Conservation (phyloP, 345 rosid species). For the Gossypium sturtianum region DNA sequence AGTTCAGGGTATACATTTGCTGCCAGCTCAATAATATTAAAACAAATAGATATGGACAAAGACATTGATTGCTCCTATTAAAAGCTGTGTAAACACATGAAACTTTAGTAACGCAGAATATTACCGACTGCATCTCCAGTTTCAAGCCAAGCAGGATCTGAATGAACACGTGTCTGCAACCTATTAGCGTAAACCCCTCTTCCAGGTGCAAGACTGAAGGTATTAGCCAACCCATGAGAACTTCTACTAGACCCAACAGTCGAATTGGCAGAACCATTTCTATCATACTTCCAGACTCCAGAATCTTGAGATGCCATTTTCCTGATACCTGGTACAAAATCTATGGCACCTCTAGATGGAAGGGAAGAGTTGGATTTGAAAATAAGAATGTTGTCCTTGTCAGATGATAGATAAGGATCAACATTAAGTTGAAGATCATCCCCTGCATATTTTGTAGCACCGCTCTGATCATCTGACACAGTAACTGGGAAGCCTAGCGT, state of each 20-base stretch:
- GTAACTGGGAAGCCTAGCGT: constrained; percentile 78
- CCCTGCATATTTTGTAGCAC: constrained; percentile 52
- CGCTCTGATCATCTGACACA: constrained; percentile 48
- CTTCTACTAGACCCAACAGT: constrained; percentile 81
- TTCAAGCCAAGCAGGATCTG: constrained; percentile 91
- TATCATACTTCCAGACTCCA: constrained; percentile 77
- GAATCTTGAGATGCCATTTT: constrained; percentile 77
- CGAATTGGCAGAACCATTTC: constrained; percentile 62
- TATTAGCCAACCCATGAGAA: constrained; percentile 45
- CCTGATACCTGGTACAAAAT: constrained; percentile 90
- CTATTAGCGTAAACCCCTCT: constrained; percentile 63
- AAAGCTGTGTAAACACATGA: constrained; percentile 21
- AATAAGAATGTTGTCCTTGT: constrained; percentile 63
- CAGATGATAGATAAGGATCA: constrained; percentile 54
- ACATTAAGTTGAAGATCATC: constrained; percentile 63
- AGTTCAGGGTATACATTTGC: constrained; percentile 77
- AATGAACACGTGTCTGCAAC: constrained; percentile 53
- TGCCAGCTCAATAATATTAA: constrained; percentile 55
- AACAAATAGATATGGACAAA: constrained; percentile 26
- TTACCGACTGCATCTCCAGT: constrained; percentile 99
- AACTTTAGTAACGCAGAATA: constrained; percentile 28
- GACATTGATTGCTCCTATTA: not conserved
- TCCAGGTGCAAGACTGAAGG: constrained; percentile 54
- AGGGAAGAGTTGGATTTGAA: constrained; percentile 57
- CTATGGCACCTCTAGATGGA: constrained; percentile 52